Evolutionary conservation across 2,329 filamentous ascomycete species (phyloP).

Genomic region (Hymenoscyphus fraxineus): DNA sequence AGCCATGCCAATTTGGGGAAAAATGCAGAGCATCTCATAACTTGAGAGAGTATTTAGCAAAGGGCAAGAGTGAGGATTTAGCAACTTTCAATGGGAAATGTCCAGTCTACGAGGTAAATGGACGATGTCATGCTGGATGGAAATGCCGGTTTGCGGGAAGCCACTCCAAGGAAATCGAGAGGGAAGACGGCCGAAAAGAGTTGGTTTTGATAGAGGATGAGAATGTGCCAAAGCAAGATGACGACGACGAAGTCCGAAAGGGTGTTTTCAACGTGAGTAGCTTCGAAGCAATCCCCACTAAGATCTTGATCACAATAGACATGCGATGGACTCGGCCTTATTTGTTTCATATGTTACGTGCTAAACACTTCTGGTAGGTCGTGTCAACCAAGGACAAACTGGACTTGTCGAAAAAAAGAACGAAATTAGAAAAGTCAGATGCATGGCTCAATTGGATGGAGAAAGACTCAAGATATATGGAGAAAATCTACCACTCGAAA

Average conservation of each 20-base stretch:
- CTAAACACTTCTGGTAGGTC: neutral
- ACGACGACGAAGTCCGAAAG: conserved; percentile 43
- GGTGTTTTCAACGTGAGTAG: conserved; percentile 66
- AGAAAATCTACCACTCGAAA: conserved; percentile 45
- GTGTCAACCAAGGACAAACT: conserved; percentile 68
- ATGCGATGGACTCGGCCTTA: neutral
- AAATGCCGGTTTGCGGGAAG: conserved; percentile 88
- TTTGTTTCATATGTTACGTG: neutral
- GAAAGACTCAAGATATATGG: conserved; percentile 51
- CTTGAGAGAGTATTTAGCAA: conserved; percentile 76
- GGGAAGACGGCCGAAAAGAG: conserved; percentile 77
- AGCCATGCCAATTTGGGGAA: conserved; percentile 71
- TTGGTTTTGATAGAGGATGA: conserved; percentile 60
- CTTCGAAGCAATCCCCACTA: neutral
- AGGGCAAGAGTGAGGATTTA: conserved; percentile 78
- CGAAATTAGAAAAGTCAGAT: conserved; percentile 69
- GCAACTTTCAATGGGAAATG: conserved; percentile 73
- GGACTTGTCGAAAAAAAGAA: conserved; percentile 68
- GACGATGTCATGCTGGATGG: conserved; percentile 81
- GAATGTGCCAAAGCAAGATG: conserved; percentile 26
- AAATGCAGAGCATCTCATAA: conserved; percentile 81
- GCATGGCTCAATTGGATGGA: conserved; percentile 75
- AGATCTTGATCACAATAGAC: too few relatives aligned
- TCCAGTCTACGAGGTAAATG: conserved; percentile 73
- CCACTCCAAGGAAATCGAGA: conserved; percentile 77